Evolutionary conservation across 2,329 filamentous ascomycete genomes (phyloP), one percentile per base, ranked within the genome.

Genomic region (Zasmidium cellare): DNA sequence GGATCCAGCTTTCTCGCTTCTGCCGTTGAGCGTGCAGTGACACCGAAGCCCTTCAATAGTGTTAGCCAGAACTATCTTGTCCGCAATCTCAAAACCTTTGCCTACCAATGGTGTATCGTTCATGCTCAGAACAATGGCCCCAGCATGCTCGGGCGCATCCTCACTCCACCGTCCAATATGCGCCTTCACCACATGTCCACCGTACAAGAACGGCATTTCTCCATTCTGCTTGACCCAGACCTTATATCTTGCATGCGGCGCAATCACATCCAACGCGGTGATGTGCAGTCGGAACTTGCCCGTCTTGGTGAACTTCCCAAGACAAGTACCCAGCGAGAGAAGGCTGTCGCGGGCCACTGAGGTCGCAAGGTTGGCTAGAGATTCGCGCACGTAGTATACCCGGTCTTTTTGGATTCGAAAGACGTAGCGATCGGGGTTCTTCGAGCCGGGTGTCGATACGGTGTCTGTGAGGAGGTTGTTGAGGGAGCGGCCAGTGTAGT

Each of bases 151-250:
- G 0, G 93, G 92, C 69, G 89, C 92, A 79, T 97, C 93, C 70
- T 96, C 92, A 44, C 87, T 90, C 87, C 90, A 93, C 61, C 92
- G 80, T 19, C 91, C 91, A 18, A 94, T 84, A 73, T 92, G 89
- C 28, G 88, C 89, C 75, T 91, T 91, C 66, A 96, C 85, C 53
- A 96, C 82, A 75, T 97, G 92, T 57, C 91, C 90, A 53, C 94
- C 94, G 76, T 97, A 99, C 48, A 99, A 79, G 75, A 96, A 97
- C 1, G 94, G 93, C 92, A 97, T 96, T 71, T 96, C 92, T 66
- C 94, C 94, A 77, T 97, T 97, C 59, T 87, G 84, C 77, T 96
- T 96, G 66, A 99, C 88, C 92, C 92, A 97, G 67, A 97, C 87
- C 85, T 97, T 97, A 79, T 96, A 96, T 59, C 94, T 83, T 46